Evolutionary conservation across 805 yeast species (phyloP).

Genomic region (Wickerhamomyces ciferrii): DNA sequence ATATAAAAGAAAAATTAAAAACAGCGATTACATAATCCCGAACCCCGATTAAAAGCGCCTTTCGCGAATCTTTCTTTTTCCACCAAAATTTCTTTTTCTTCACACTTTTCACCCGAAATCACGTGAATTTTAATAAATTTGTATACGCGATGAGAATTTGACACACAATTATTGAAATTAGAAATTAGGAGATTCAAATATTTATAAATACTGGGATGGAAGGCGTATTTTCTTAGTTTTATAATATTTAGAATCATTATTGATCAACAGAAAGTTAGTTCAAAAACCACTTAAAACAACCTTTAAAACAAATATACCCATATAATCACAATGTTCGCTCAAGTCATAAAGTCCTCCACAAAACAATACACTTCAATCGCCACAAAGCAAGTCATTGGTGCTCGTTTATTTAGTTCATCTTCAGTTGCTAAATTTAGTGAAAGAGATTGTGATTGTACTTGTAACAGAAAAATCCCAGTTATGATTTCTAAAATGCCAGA

Average conservation of each 20-base stretch:
- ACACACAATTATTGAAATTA: neutral
- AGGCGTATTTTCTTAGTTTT: neutral
- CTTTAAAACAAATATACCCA: neutral
- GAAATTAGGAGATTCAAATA: too few relatives aligned
- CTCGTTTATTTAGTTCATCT: constrained; percentile 1
- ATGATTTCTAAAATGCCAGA: constrained; percentile 14
- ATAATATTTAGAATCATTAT: too few relatives aligned
- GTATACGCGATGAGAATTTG: neutral
- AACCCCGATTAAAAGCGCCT: too few relatives aligned
- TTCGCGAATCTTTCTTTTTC: neutral
- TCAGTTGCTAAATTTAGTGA: constrained; percentile 9
- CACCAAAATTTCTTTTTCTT: neutral
- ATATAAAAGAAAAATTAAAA: too few relatives aligned
- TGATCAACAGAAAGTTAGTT: neutral
- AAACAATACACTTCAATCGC: constrained; percentile 1
- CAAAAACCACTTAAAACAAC: neutral
- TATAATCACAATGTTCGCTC: constrained; percentile 9
- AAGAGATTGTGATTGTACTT: constrained; percentile 24
- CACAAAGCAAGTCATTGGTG: constrained; percentile 5
- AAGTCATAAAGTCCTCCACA: constrained; percentile 9
- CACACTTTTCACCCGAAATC: neutral
- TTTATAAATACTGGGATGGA: neutral
- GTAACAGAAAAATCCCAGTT: constrained; percentile 9
- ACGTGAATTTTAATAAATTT: neutral
- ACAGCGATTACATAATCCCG: too few relatives aligned